A percentile compares a stretch with the other conserved stretches of the same genome.
Evolutionary conservation across 352 stramenopile genomes (phyloP).

Genomic region (Phytophthora meadii): DNA sequence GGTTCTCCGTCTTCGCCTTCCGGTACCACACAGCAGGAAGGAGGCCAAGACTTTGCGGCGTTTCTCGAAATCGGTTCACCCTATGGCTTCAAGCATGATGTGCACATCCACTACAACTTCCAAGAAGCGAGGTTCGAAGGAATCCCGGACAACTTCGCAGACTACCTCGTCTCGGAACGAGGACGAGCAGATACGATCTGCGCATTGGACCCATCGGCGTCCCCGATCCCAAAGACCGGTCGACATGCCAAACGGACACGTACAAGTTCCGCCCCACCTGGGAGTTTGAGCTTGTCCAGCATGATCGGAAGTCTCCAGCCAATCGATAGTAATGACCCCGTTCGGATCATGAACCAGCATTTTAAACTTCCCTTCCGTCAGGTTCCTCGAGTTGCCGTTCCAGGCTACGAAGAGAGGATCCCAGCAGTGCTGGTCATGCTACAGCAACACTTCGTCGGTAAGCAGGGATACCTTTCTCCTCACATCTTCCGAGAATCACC

Average conservation of each 20-base stretch:
- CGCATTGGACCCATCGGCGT: slow-evolving; percentile 8
- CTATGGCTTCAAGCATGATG: slow-evolving; percentile 81
- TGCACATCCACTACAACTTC: slow-evolving; percentile 91
- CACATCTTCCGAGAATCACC: slow-evolving; percentile 92
- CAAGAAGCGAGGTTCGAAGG: slow-evolving; percentile 87
- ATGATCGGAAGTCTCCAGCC: slow-evolving; percentile 38
- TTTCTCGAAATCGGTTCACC: slow-evolving; percentile 75
- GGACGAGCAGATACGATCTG: slow-evolving; percentile 30
- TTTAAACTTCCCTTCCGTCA: slow-evolving; percentile 84
- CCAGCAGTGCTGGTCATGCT: slow-evolving; percentile 90
- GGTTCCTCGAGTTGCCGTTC: slow-evolving; percentile 66
- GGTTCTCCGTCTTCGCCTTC: slow-evolving; percentile 44
- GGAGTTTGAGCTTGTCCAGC: slow-evolving; percentile 40
- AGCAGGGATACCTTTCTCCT: slow-evolving; percentile 66
- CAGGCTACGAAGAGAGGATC: slow-evolving; percentile 79
- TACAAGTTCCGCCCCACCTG: slow-evolving; percentile 44
- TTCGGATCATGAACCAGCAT: slow-evolving; percentile 81
- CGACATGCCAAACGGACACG: slow-evolving; percentile 43
- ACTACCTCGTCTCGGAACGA: slow-evolving; percentile 56
- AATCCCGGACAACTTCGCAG: slow-evolving; percentile 82
- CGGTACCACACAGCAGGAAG: slow-evolving; percentile 20
- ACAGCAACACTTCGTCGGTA: slow-evolving; percentile 76
- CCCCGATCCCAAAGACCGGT: slow-evolving; percentile 14
- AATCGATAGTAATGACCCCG: slow-evolving; percentile 37
- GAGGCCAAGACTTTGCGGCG: slow-evolving; percentile 40